phyloP scores from a whole-genome alignment of 1,284 basidiomycete species.

The Pterula multifida region DNA sequence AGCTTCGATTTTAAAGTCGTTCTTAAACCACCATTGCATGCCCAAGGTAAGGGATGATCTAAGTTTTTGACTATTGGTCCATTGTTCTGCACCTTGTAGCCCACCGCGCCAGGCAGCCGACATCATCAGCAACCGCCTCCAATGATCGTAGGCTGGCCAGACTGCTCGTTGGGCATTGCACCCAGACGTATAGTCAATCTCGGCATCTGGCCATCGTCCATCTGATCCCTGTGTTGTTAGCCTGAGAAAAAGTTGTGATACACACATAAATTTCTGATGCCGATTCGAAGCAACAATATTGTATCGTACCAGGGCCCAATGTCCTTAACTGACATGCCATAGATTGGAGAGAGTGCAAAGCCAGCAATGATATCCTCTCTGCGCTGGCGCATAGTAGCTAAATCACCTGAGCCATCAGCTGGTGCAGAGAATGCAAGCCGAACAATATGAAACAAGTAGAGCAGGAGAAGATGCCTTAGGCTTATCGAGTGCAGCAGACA shows the following conservation, averaged over 20 bases:
- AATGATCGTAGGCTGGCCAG: slow-evolving; percentile 56
- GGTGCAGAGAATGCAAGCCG: not conserved
- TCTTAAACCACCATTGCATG: slow-evolving; percentile 54
- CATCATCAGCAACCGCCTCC: slow-evolving; percentile 41
- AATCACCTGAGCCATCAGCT: not conserved
- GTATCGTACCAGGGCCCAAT: not conserved
- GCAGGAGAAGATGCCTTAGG: not conserved
- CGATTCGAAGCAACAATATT: no score
- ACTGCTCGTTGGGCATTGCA: slow-evolving; percentile 48
- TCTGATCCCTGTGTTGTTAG: slow-evolving; percentile 28
- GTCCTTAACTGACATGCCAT: not conserved
- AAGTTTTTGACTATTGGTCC: slow-evolving; percentile 25
- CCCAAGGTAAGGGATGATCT: slow-evolving; percentile 31
- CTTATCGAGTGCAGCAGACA: no score
- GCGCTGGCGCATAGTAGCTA: not conserved
- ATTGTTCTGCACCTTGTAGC: slow-evolving; percentile 24
- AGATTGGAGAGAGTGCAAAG: not conserved
- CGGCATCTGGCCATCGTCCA: slow-evolving; percentile 42
- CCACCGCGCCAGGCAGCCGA: slow-evolving; percentile 47
- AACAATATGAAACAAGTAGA: not conserved
- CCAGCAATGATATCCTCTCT: not conserved
- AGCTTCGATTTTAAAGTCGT: slow-evolving; percentile 38
- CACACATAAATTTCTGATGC: no score
- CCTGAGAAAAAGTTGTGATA: no score
- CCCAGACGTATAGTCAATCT: slow-evolving; percentile 46